Evolutionary conservation across 805 yeast genomes (phyloP).

Genomic region (Candida xyloterini): DNA sequence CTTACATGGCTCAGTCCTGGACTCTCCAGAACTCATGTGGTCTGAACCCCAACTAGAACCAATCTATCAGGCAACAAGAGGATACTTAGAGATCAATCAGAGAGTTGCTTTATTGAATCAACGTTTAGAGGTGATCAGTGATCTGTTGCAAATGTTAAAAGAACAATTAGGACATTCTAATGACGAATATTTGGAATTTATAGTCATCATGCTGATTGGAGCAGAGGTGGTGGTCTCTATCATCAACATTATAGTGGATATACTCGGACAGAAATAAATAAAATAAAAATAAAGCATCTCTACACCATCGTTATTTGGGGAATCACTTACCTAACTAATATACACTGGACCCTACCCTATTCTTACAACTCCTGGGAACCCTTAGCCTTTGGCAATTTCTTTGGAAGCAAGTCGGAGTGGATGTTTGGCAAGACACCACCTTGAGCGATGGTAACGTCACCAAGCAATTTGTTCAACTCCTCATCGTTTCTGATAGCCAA

Average conservation of each 20-base stretch:
- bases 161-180: conserved; percentile 96
- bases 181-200: conserved; percentile 86
- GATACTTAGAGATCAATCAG: conserved; percentile 92
- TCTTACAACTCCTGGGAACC: conserved; percentile 58
- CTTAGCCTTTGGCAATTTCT: conserved; percentile 52
- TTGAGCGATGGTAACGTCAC: conserved; percentile 94
- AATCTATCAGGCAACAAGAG: conserved; percentile 94
- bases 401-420: conserved; percentile 83
- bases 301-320: conserved; percentile 1
- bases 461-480: conserved; percentile 90
- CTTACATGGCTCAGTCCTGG: conserved; percentile 83
- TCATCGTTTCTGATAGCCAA: conserved; percentile 99
- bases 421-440: conserved; percentile 99
- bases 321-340: conserved; percentile 24
- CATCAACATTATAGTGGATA: conserved; percentile 59
- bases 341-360: conserved; percentile 20
- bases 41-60: conserved; percentile 98
- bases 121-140: conserved; percentile 89
- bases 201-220: conserved; percentile 86
- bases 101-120: conserved; percentile 87
- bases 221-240: conserved; percentile 89
- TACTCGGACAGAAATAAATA: conserved; percentile 26
- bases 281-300: background rate
- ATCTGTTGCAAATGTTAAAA: conserved; percentile 90
- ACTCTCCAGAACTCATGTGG: conserved; percentile 99